These are phyloP conservation scores for Geotrichum restrictum DNA, from an alignment of 1,139 yeast species.

Conservation along the genomic window DNA sequence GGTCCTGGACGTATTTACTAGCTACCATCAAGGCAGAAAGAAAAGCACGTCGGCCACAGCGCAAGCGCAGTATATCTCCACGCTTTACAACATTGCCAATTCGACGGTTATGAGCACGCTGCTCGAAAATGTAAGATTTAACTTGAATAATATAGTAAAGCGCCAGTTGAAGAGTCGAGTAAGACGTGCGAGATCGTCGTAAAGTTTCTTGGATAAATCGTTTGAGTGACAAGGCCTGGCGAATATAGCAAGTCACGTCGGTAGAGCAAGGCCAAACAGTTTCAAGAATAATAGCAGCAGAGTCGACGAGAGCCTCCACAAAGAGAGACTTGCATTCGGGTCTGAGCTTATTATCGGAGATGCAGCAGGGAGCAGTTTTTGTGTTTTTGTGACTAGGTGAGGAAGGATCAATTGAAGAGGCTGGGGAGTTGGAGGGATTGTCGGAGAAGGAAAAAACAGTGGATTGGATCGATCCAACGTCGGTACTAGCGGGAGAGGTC, in stretches of 20 bases:
- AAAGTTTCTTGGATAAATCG: constrained; percentile 60
- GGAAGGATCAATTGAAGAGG: constrained; percentile 11
- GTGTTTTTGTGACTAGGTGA: not conserved
- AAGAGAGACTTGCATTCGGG: constrained; percentile 23
- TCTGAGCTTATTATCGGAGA: constrained; percentile 6
- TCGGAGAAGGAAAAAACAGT: constrained; percentile 9
- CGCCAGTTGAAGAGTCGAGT: constrained; percentile 61
- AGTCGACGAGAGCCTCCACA: constrained; percentile 37
- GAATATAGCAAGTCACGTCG: constrained; percentile 21
- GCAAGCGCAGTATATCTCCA: constrained; percentile 24
- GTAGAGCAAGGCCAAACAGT: constrained; percentile 37
- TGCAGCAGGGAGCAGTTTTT: not conserved
- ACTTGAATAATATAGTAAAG: constrained; percentile 58
- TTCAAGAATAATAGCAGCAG: constrained; percentile 38
- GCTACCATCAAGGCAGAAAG: constrained; percentile 64
- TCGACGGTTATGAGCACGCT: constrained; percentile 10
- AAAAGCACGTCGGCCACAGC: constrained; percentile 63
- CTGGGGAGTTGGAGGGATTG: constrained; percentile 10
- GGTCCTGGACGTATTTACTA: constrained; percentile 68
- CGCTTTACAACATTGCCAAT: constrained; percentile 12
- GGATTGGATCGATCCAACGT: constrained; percentile 12
- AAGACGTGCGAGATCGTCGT: constrained; percentile 63
- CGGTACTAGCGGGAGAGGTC: constrained; percentile 15
- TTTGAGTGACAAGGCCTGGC: constrained; percentile 35
- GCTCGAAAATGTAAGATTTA: constrained; percentile 30